Evolutionary conservation across 129 eudicot genomes (phyloP).

Genomic region (Pittosporum tobira): DNA sequence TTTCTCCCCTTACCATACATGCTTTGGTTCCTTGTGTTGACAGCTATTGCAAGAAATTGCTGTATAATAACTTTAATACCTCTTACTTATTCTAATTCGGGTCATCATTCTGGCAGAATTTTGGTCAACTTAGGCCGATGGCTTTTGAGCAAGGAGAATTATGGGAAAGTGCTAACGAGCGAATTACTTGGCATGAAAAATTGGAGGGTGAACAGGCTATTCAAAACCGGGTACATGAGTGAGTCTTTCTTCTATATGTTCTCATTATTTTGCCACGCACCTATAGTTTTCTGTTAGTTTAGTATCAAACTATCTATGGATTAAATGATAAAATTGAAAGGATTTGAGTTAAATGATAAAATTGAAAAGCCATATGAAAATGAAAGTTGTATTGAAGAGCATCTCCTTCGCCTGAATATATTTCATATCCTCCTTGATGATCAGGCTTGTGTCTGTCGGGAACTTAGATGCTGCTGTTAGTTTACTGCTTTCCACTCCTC

Average conservation of each 20-base stretch:
- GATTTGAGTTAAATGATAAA: no score
- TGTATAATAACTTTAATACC: background rate
- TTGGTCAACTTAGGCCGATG: conserved; percentile 65
- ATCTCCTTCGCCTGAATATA: background rate
- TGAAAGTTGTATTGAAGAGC: background rate
- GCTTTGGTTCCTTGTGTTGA: background rate
- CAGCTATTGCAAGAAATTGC: background rate
- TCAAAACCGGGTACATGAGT: conserved; percentile 92
- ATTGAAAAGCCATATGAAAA: no score
- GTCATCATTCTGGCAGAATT: conserved; percentile 30
- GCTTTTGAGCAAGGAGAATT: conserved; percentile 82
- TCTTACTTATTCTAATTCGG: background rate
- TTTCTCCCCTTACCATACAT: background rate
- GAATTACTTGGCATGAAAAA: conserved; percentile 89
- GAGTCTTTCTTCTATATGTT: conserved; percentile 27
- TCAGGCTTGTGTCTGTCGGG: conserved; percentile 87
- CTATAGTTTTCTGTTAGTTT: background rate
- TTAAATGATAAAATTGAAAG: no score
- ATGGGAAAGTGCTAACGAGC: conserved; percentile 82
- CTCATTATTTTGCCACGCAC: background rate
- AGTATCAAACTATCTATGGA: background rate
- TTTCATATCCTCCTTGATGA: conserved; percentile 13
- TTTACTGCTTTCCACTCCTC: conserved; percentile 86
- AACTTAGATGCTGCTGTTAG: conserved; percentile 92
- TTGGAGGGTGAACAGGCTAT: conserved; percentile 84